These are phyloP conservation scores for Dillenia suffruticosa DNA, from an alignment of 164 flowering plant species.

Conservation along the genomic window DNA sequence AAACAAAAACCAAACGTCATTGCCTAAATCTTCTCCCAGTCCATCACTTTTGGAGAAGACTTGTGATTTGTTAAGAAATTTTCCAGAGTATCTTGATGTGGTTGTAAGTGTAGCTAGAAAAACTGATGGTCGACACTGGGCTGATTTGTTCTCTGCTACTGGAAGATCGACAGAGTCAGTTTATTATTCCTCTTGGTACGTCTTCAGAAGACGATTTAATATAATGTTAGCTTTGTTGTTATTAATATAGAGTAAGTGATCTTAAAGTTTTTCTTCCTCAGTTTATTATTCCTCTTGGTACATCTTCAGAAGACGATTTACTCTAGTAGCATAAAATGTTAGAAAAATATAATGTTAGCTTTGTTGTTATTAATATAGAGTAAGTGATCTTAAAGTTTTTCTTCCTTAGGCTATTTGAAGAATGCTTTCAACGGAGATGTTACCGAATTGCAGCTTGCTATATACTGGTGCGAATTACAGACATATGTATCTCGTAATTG, in stretches of 20 bases:
- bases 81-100: slow-evolving; percentile 90
- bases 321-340: not conserved
- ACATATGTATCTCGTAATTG: too few relatives aligned
- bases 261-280: slow-evolving; percentile 13
- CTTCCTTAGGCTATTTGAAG: slow-evolving; percentile 81
- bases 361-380: not conserved
- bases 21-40: slow-evolving; percentile 24
- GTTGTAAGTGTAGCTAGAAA: slow-evolving; percentile 99
- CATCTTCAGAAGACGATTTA: not conserved
- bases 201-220: not conserved
- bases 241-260: too few relatives aligned
- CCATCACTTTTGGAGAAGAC: slow-evolving; percentile 80
- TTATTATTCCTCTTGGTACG: not conserved
- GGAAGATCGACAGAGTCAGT: slow-evolving; percentile 97
- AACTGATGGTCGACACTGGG: slow-evolving; percentile 99
- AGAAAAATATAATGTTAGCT: not conserved
- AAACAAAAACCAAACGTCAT: slow-evolving; percentile 55
- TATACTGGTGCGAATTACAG: slow-evolving; percentile 68
- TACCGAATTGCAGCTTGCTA: slow-evolving; percentile 97
- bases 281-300: slow-evolving; percentile 21
- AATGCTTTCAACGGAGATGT: slow-evolving; percentile 96
- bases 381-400: not conserved
- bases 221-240: not conserved
- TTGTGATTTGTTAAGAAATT: slow-evolving; percentile 81
- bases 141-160: slow-evolving; percentile 88